Evolutionary conservation across 169 alveolate genomes (phyloP).

Genomic region (Theileria annulata): DNA sequence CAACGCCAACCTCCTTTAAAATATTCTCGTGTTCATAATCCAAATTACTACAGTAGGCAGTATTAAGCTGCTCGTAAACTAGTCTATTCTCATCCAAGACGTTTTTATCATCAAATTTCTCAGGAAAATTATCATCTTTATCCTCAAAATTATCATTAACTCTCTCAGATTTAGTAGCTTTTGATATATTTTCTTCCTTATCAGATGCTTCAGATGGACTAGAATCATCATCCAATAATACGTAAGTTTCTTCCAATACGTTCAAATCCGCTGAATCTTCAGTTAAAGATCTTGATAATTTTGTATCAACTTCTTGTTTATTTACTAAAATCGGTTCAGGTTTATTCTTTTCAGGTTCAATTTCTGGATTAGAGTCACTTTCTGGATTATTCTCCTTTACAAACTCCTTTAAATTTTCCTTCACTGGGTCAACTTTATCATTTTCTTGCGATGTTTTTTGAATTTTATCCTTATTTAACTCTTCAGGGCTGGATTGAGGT

Average conservation of each 20-base stretch:
- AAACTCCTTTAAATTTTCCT: background rate
- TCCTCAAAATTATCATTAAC: constrained; percentile 2
- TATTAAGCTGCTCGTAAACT: constrained; percentile 65
- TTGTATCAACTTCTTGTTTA: background rate
- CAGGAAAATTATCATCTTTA: constrained; percentile 6
- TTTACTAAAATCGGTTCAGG: background rate
- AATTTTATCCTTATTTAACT: constrained; percentile 3
- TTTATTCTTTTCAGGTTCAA: background rate
- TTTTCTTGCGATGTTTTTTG: background rate
- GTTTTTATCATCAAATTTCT: background rate
- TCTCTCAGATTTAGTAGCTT: constrained; percentile 8
- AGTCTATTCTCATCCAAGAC: constrained; percentile 13
- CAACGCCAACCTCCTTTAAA: constrained; percentile 35
- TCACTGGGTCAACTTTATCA: background rate
- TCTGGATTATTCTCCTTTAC: background rate
- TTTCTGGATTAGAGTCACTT: background rate
- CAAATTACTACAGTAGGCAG: constrained; percentile 63
- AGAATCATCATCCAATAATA: constrained; percentile 8
- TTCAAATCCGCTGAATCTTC: constrained; percentile 10
- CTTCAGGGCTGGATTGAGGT: background rate
- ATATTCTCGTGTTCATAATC: constrained; percentile 54
- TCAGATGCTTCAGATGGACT: background rate
- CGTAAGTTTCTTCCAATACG: constrained; percentile 13
- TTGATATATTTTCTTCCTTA: background rate
- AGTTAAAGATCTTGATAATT: background rate